Evolutionary conservation across 176 grass and related monocot genomes (phyloP), one percentile per base, ranked within the genome.

Genomic region (Ensete glaucum): DNA sequence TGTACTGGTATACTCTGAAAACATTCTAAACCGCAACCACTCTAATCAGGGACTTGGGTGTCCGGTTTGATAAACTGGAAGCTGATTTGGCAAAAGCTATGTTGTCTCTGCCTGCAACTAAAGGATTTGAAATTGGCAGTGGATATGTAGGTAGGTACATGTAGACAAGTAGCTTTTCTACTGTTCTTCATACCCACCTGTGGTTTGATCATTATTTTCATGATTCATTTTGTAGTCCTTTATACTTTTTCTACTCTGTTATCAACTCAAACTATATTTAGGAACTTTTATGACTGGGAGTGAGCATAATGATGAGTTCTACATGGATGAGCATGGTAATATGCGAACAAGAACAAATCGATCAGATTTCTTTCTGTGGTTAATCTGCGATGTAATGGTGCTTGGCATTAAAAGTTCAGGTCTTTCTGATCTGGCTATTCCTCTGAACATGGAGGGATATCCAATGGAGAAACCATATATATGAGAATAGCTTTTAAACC

Each of bases 291-390:
- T 91, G 55, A 91, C 88, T 81, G 96, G 96, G 71, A 99, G 96
- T 77, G 91, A 95, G 87, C 96, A 99, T 83, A 99, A 99, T 67
- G 96, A 99, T 84, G 96, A 91, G 67, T 99, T 99, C 74, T 99
- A 91, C 67, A 83, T 88, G 74, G 96, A 99, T 73, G 78, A 85
- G 59, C 73, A 77, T 84, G 86, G 85, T 62, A 91, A 95, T 69
- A 86, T 99, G 16, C 83, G 96, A 72, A 95, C 96, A 76, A 81
- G 79, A 67, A 95, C 91, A 53, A 99, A 99, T 74, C 86, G 88
- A 48, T 99, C 96, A 26, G 96, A 91, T 34, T 5, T 70, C 27
- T 66, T 68, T 20, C 43, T 56, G 26, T 58, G 34, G 43, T n/a
- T 58, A 77, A 58, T 79, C 11, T 65, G 12, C 26, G 19, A 16